These are phyloP conservation scores for Saprolegnia parasitica DNA, from an alignment of 352 stramenopile species.

Conservation along the genomic window DNA sequence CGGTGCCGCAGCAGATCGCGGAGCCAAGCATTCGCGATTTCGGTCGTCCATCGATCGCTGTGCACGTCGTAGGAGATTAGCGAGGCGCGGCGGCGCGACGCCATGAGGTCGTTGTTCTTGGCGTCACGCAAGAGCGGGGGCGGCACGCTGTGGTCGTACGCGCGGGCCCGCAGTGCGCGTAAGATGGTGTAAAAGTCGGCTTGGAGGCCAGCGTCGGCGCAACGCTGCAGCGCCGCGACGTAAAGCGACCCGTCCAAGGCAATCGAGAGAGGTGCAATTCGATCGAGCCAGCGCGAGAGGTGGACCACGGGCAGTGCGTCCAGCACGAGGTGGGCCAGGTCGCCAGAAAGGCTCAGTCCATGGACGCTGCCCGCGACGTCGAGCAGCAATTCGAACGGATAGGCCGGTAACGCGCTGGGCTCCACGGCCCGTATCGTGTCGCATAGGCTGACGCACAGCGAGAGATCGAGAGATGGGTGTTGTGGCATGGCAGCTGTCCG, in stretches of 20 bases:
- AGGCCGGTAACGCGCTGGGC: neutral
- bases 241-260: conserved; percentile 5
- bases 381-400: neutral
- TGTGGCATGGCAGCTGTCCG: neutral
- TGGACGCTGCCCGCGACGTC: neutral
- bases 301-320: neutral
- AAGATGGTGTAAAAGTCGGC: neutral
- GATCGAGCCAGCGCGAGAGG: neutral
- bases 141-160: too few species aligned
- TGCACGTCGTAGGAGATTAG: neutral
- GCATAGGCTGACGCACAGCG: too few species aligned
- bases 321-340: conserved; percentile 10
- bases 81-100: neutral
- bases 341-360: neutral
- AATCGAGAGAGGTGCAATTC: too few species aligned
- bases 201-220: neutral
- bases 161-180: neutral
- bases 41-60: neutral
- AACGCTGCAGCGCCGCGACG: neutral
- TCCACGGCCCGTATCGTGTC: too few species aligned
- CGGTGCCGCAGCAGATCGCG: neutral
- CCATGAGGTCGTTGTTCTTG: neutral
- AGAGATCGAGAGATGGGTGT: too few species aligned
- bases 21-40: neutral
- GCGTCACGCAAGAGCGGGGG: neutral